A percentile compares a stretch with the other conserved stretches of the same genome.
phyloP scores from a whole-genome alignment of 139 green algal species.

The Edaphochlamys debaryana region DNA sequence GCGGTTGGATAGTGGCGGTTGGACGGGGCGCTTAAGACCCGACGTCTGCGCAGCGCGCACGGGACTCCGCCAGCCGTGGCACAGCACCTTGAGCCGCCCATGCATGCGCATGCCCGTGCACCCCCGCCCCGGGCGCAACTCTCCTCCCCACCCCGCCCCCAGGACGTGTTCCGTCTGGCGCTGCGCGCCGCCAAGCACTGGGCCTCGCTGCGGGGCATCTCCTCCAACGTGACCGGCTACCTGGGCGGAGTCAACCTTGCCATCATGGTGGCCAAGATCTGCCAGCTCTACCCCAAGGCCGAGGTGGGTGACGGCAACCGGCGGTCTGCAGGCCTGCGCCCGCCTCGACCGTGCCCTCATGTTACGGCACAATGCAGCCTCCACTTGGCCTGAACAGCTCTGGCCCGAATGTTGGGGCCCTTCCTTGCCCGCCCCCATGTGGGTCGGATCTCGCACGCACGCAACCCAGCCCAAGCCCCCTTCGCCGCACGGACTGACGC shows the following conservation, averaged over 20 bases:
- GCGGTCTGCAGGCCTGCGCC: not conserved
- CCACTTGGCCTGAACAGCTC: not conserved
- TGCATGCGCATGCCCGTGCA: no score
- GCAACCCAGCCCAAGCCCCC: no score
- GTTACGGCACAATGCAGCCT: no score
- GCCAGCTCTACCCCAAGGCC: conserved; percentile 88
- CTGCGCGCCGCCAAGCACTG: conserved; percentile 92
- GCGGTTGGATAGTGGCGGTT: no score
- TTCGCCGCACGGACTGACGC: no score
- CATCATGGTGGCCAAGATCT: conserved; percentile 92
- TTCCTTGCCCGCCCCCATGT: no score
- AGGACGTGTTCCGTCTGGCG: conserved; percentile 43
- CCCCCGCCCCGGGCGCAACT: not conserved
- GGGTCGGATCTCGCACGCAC: no score
- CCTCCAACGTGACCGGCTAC: conserved; percentile 90
- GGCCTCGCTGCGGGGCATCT: conserved; percentile 85
- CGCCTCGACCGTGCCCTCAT: no score
- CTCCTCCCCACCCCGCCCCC: not conserved
- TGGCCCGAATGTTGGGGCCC: no score
- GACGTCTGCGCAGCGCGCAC: no score
- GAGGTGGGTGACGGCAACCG: not conserved
- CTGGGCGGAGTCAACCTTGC: conserved; percentile 97
- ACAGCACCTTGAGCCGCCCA: not conserved
- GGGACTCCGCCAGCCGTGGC: not conserved
- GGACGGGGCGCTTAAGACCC: no score